These are phyloP conservation scores for Udeniomyces megalosporus DNA, from an alignment of 768 basidiomycete species.

Conservation along the genomic window DNA sequence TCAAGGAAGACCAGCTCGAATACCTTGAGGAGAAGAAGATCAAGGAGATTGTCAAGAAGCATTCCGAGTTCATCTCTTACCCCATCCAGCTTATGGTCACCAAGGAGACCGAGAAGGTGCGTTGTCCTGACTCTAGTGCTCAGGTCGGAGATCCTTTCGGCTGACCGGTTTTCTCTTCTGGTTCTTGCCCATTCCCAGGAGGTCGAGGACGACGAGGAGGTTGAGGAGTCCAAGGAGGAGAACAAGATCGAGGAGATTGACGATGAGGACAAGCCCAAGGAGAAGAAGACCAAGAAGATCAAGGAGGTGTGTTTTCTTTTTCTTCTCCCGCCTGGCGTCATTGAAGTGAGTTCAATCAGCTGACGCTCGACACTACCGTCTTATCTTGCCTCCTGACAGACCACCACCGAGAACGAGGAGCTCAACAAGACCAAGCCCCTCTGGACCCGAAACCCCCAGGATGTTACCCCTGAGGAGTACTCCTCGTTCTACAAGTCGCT, in stretches of 20 bases:
- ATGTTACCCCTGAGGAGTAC: conserved; percentile 88
- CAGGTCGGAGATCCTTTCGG: no score
- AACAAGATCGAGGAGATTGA: conserved; percentile 48
- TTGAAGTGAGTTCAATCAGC: no score
- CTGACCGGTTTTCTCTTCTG: no score
- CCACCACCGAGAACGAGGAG: conserved; percentile 77
- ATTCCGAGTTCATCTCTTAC: conserved; percentile 99
- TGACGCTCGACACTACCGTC: neutral
- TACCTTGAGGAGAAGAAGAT: conserved; percentile 99
- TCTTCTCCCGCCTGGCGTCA: no score
- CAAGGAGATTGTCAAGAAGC: conserved; percentile 99
- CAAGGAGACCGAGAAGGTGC: conserved; percentile 97
- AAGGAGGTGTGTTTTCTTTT: conserved; percentile 41
- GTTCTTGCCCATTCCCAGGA: neutral
- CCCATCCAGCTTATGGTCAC: conserved; percentile 96
- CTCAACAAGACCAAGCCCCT: conserved; percentile 99
- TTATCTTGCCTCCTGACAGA: conserved; percentile 18
- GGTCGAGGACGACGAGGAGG: conserved; percentile 48
- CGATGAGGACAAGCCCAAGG: conserved; percentile 56
- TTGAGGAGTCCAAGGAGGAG: conserved; percentile 51
- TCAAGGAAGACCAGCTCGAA: conserved; percentile 98
- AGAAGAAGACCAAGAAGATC: conserved; percentile 87
- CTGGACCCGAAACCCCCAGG: conserved; percentile 92
- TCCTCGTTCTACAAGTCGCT: conserved; percentile 96
- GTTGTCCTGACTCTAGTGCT: no score